phyloP scores from a whole-genome alignment of 2,329 filamentous ascomycete species.

The Periconia sp. region DNA sequence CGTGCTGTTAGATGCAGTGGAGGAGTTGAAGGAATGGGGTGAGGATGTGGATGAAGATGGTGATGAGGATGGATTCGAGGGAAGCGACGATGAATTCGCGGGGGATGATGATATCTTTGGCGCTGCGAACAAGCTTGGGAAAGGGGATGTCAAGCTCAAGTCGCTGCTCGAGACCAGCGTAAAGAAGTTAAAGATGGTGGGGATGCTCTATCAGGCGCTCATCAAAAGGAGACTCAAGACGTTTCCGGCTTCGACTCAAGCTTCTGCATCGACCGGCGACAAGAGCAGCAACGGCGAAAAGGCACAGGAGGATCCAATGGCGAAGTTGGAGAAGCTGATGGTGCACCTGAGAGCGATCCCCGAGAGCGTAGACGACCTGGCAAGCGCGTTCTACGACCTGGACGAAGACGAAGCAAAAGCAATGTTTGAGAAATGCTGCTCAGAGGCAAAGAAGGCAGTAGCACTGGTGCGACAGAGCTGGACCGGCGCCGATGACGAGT shows the following conservation, averaged over 20 bases:
- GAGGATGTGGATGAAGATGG: slow-evolving; percentile 69
- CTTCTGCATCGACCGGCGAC: slow-evolving; percentile 8
- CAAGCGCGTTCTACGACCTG: slow-evolving; percentile 71
- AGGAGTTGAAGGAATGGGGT: slow-evolving; percentile 86
- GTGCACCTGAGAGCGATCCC: slow-evolving; percentile 62
- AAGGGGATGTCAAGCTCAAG: slow-evolving; percentile 66
- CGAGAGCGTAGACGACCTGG: slow-evolving; percentile 69
- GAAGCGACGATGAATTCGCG: slow-evolving; percentile 46
- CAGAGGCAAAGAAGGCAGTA: slow-evolving; percentile 59
- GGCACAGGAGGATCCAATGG: slow-evolving; percentile 14
- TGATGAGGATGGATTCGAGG: slow-evolving; percentile 48
- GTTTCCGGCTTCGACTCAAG: slow-evolving; percentile 23
- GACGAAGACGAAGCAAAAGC: slow-evolving; percentile 61
- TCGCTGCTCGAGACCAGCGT: slow-evolving; percentile 66
- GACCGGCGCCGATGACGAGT: slow-evolving; percentile 70
- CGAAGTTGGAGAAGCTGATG: slow-evolving; percentile 58
- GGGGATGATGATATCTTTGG: slow-evolving; percentile 70
- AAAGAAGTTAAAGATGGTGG: slow-evolving; percentile 67
- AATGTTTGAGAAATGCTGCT: slow-evolving; percentile 61
- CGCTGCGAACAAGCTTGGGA: slow-evolving; percentile 58
- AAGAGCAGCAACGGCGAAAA: background rate
- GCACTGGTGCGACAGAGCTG: slow-evolving; percentile 62
- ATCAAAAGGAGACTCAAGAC: slow-evolving; percentile 69
- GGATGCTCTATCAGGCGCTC: slow-evolving; percentile 69
- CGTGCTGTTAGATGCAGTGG: slow-evolving; percentile 76